phyloP scores from a whole-genome alignment of 2,329 filamentous ascomycete species.

The Capronia epimyces region DNA sequence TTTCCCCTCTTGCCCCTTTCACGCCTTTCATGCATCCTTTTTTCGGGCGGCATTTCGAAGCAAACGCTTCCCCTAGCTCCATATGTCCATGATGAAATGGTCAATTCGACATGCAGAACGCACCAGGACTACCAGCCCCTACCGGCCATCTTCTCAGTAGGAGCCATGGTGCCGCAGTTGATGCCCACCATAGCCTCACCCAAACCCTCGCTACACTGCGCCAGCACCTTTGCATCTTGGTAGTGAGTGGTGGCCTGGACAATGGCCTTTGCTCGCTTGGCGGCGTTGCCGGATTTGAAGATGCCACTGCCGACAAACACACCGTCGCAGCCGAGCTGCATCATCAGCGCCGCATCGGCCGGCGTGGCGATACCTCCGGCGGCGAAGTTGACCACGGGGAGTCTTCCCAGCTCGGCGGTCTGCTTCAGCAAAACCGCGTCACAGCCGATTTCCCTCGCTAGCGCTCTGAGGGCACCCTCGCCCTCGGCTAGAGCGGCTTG shows the following conservation, averaged over 20 bases:
- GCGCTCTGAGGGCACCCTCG: conserved; percentile 68
- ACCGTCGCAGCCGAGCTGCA: conserved; percentile 96
- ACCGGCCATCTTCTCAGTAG: conserved; percentile 74
- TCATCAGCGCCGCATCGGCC: conserved; percentile 94
- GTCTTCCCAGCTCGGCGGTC: conserved; percentile 76
- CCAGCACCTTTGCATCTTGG: conserved; percentile 76
- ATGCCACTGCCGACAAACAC: conserved; percentile 96
- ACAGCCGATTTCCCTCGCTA: conserved; percentile 75
- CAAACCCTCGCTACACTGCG: conserved; percentile 78
- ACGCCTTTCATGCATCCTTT: too few relatives aligned
- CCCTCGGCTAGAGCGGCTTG: conserved; percentile 47
- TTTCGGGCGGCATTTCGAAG: too few relatives aligned
- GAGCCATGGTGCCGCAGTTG: conserved; percentile 71
- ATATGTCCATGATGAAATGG: too few relatives aligned
- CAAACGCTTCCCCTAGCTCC: too few relatives aligned
- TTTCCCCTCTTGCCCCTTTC: too few relatives aligned
- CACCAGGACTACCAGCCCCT: conserved; percentile 92
- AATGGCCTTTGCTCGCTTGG: conserved; percentile 86
- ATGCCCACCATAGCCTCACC: conserved; percentile 99
- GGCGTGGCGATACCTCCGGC: conserved; percentile 99
- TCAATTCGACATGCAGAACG: too few relatives aligned
- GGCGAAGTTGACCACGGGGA: conserved; percentile 96
- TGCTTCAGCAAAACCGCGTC: conserved; percentile 76
- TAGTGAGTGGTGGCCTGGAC: conserved; percentile 91
- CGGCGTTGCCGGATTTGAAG: conserved; percentile 91